A percentile compares a stretch with the other conserved stretches of the same genome.
Evolutionary conservation across 345 rosid species (phyloP).

Genomic region (Punica granatum): DNA sequence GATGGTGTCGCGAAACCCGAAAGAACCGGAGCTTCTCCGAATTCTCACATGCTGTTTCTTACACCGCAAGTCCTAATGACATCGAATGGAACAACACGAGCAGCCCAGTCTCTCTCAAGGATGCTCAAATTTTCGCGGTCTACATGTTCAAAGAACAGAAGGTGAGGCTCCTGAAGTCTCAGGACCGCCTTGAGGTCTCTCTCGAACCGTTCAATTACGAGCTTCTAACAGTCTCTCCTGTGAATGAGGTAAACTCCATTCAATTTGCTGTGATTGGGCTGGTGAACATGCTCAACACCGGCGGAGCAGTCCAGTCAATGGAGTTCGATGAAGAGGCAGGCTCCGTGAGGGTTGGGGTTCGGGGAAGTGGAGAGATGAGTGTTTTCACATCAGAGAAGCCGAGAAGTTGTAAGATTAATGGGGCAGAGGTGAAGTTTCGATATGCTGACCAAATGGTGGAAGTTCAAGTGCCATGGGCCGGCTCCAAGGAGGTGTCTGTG

Average conservation of each 20-base stretch:
- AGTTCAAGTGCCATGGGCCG: neutral
- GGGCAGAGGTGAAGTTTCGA: neutral
- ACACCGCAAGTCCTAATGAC: neutral
- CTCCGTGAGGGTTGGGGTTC: constrained; percentile 13
- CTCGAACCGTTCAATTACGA: neutral
- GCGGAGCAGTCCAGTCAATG: constrained; percentile 18
- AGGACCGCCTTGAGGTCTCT: neutral
- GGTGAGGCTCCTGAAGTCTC: neutral
- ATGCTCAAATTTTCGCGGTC: neutral
- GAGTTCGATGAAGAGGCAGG: constrained; percentile 8
- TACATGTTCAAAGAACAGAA: neutral
- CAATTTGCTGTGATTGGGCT: constrained; percentile 25
- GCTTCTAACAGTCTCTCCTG: neutral
- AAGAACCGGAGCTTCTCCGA: constrained; percentile 65
- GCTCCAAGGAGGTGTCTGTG: neutral
- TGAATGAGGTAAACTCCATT: neutral
- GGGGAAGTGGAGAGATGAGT: constrained; percentile 22
- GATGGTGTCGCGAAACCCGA: constrained; percentile 78
- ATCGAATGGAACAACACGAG: neutral
- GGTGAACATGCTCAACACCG: constrained; percentile 26
- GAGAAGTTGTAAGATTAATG: constrained; percentile 11
- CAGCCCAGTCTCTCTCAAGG: neutral
- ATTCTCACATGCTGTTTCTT: constrained; percentile 6
- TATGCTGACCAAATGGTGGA: neutral
- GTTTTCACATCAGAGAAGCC: constrained; percentile 21